These are phyloP conservation scores for Verbena officinalis DNA, from an alignment of 257 asterid species.

Conservation along the genomic window DNA sequence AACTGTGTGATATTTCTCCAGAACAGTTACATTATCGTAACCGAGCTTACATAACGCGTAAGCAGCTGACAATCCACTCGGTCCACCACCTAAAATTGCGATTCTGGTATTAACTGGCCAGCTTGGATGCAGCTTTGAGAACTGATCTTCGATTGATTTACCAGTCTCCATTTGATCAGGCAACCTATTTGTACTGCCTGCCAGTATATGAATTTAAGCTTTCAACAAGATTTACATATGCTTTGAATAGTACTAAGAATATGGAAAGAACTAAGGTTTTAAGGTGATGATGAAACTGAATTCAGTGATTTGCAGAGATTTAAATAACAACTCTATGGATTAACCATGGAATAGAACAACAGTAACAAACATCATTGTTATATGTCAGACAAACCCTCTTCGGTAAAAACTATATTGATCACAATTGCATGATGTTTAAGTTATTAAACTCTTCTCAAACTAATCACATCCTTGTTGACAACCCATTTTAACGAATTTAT, in stretches of 20 bases:
- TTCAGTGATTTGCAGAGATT: background rate
- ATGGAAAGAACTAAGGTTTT: background rate
- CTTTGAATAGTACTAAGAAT: background rate
- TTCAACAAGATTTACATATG: background rate
- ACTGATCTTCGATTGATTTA: constrained; percentile 58
- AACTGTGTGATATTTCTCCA: constrained; percentile 80
- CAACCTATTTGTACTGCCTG: constrained; percentile 7
- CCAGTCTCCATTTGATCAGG: constrained; percentile 42
- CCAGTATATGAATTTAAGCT: background rate
- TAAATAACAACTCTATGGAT: background rate
- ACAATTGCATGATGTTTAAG: background rate
- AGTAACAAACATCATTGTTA: background rate
- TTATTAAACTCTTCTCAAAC: background rate
- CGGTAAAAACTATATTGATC: constrained; percentile 14
- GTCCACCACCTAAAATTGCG: constrained; percentile 81
- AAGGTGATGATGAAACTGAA: background rate
- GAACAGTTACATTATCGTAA: constrained; percentile 60
- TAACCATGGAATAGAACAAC: background rate
- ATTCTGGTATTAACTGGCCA: constrained; percentile 59
- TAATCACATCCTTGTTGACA: background rate
- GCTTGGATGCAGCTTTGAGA: constrained; percentile 67
- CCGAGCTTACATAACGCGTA: constrained; percentile 72
- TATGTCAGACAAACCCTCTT: constrained; percentile 4
- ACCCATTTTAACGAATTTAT: background rate
- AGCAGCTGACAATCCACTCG: constrained; percentile 87